Base-by-base conservation (phyloP, 176 grass and related monocot genomes). In the sorghum (Sorghum bicolor) region DNA sequence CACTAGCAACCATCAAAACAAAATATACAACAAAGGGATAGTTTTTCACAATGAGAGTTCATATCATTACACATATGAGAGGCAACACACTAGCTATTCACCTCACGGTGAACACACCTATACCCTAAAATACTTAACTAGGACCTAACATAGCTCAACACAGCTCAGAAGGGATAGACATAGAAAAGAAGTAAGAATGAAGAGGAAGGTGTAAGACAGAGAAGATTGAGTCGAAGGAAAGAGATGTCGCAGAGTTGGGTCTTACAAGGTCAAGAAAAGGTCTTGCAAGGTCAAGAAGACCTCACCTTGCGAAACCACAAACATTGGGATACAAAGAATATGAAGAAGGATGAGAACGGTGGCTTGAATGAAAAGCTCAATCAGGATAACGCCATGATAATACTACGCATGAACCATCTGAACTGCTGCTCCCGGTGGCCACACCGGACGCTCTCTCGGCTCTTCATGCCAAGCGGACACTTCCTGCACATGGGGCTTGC, bases 241-340 rank as follows among this genome's bases (percentile, higher is more conserved):
- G 2, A 20, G 8, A 1, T 0, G 33, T 20, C 5, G 0, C 0
- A 65, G 10, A 19, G 0, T 74, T 88, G 88, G 92, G 92, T 89
- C 92, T 98, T 97, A 91, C 90, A 94, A 97, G 90, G 90, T 94
- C 90, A 94, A 97, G 90, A 97, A 94, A 95, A 97, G 90, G 82
- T 90, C 95, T 97, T 98, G 90, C 95, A 98, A 98, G 85, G 92
- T 98, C 95, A 98, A 98, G 93, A 95, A 86, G 66, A 79, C 4
- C 0, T 0, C 0, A 47, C n/a, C 6, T 47, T 29, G 2, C 1
- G 1, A 61, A 37, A 0, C 2, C 2, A 5, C 0, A 13, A n/a
- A 2, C 0, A 24, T 25, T 1, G 0, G 1, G 3, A 19, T 5
- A 0, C 0, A 0, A 0, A 19, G 11, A 17, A 47, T 33, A 26